Evolutionary conservation across 2,329 filamentous ascomycete species (phyloP).

Genomic region (Thyridium curvatum): DNA sequence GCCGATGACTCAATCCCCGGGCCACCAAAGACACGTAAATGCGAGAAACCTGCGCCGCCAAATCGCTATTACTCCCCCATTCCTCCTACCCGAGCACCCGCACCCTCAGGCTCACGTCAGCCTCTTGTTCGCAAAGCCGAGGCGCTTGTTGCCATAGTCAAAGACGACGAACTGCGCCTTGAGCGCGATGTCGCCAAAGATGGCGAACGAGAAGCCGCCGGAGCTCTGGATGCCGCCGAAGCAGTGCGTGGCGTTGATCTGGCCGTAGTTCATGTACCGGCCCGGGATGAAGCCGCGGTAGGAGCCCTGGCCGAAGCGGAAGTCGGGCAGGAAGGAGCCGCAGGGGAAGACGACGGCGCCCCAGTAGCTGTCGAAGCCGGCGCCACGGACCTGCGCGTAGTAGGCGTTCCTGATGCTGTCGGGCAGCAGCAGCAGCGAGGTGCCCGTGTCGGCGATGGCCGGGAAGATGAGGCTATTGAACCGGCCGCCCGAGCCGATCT

Average conservation of each 20-base stretch:
- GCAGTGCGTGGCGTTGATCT: conserved; percentile 45
- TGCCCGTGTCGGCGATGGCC: conserved; percentile 61
- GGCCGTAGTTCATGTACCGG: conserved; percentile 23
- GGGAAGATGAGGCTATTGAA: not conserved
- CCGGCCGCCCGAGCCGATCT: conserved; percentile 21
- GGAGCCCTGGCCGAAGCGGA: conserved; percentile 17
- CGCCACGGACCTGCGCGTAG: conserved; percentile 48
- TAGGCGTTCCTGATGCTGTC: conserved; percentile 44
- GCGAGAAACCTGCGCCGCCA: too few relatives aligned
- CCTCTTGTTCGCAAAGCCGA: conserved; percentile 40
- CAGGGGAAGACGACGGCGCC: conserved; percentile 56
- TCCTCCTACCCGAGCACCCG: too few relatives aligned
- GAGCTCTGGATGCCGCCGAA: conserved; percentile 68
- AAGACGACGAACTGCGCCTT: conserved; percentile 74
- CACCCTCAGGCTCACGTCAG: too few relatives aligned
- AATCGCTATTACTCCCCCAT: too few relatives aligned
- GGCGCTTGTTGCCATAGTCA: conserved; percentile 41
- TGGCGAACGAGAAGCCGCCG: conserved; percentile 42
- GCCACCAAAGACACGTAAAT: too few relatives aligned
- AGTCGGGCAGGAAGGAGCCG: conserved; percentile 36
- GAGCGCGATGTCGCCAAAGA: conserved; percentile 74
- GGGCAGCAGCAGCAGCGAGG: conserved; percentile 54
- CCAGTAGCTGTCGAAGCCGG: conserved; percentile 30
- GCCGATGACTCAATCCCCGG: too few relatives aligned
- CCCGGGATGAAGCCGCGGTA: conserved; percentile 19